Conservation (phyloP, 2,329 filamentous ascomycete species). For the Leptographium galeiforme region DNA sequence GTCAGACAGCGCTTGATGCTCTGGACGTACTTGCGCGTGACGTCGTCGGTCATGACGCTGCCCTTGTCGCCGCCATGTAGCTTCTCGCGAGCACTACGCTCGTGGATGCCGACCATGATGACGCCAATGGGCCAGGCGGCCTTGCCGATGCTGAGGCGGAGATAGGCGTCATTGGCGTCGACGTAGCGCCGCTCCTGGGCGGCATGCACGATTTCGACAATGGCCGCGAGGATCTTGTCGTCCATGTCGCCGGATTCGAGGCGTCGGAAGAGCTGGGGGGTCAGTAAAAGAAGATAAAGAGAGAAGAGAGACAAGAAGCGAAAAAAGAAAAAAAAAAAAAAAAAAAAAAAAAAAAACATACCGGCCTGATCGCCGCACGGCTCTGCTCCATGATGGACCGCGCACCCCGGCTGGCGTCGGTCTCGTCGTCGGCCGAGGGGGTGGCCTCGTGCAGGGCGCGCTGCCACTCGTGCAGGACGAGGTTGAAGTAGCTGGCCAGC, state of each 20-base stretch:
- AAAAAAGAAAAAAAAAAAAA: background rate
- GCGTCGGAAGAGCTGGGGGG: constrained; percentile 59
- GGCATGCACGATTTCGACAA: constrained; percentile 83
- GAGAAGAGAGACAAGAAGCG: background rate
- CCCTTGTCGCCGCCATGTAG: constrained; percentile 77
- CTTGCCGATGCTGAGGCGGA: constrained; percentile 86
- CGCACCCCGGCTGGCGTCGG: constrained; percentile 68
- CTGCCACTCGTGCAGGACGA: constrained; percentile 87
- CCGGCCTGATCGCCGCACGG: constrained; percentile 72
- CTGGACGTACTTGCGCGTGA: constrained; percentile 88
- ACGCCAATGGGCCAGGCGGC: constrained; percentile 98
- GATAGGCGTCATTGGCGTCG: constrained; percentile 89
- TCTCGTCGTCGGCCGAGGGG: constrained; percentile 37
- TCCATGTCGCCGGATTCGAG: constrained; percentile 73
- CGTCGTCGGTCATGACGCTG: constrained; percentile 94
- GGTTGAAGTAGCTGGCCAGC: constrained; percentile 87
- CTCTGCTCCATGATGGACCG: constrained; percentile 77
- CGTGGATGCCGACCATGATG: constrained; percentile 99
- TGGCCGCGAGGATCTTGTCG: constrained; percentile 62
- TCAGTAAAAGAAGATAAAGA: background rate
- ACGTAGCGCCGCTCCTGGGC: constrained; percentile 88
- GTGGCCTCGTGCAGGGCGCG: constrained; percentile 44
- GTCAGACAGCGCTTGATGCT: constrained; percentile 95
- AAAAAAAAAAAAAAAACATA: constrained; percentile 17
- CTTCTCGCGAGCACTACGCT: constrained; percentile 89